Evolutionary conservation across 805 yeast species (phyloP).

Genomic region (Cyberlindnera maritima): DNA sequence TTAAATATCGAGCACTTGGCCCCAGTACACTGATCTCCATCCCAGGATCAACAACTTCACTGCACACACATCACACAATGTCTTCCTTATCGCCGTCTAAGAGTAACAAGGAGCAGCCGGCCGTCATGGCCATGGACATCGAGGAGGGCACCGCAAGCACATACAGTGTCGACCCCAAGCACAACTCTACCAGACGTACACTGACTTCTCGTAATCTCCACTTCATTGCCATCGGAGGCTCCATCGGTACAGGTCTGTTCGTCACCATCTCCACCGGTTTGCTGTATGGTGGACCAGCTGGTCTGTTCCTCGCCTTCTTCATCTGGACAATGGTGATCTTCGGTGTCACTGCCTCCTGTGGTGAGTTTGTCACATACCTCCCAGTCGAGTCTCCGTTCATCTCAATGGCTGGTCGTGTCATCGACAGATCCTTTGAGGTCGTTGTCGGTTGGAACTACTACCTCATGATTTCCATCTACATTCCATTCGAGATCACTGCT

Average conservation of each 20-base stretch:
- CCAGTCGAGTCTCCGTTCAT: slow-evolving; percentile 65
- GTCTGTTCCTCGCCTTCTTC: slow-evolving; percentile 53
- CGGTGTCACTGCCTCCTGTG: slow-evolving; percentile 54
- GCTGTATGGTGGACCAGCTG: slow-evolving; percentile 53
- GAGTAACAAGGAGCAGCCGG: no score
- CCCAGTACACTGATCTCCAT: no score
- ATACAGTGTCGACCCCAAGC: no score
- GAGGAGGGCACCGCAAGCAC: no score
- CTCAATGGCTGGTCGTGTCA: slow-evolving; percentile 59
- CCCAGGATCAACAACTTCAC: no score
- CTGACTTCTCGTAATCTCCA: slow-evolving; percentile 53
- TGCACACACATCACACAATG: no score
- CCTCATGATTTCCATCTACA: slow-evolving; percentile 53
- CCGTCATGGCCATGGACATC: no score
- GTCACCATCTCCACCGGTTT: slow-evolving; percentile 56
- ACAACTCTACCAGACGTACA: slow-evolving; percentile 29
- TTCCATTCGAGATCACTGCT: slow-evolving; percentile 68
- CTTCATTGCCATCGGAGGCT: slow-evolving; percentile 64
- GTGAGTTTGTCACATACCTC: slow-evolving; percentile 60
- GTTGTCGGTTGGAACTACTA: slow-evolving; percentile 64
- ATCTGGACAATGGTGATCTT: slow-evolving; percentile 65
- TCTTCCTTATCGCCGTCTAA: no score
- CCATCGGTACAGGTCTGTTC: slow-evolving; percentile 63
- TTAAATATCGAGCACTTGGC: no score
- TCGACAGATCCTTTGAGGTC: slow-evolving; percentile 67